phyloP scores from a whole-genome alignment of 306 rosid genomes.

The Sesbania bispinosa region DNA sequence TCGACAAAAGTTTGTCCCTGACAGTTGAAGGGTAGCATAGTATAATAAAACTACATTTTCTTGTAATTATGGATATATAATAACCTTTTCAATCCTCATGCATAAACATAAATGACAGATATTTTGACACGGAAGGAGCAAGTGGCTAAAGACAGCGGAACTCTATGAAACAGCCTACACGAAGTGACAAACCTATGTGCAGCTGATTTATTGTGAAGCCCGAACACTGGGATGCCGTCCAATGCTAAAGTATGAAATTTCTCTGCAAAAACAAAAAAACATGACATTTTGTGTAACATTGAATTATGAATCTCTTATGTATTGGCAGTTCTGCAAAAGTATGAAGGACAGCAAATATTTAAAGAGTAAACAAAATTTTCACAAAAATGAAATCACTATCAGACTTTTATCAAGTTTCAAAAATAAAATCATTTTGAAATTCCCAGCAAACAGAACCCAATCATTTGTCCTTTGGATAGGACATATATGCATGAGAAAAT shows the following conservation, averaged over 20 bases:
- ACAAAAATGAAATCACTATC: too few relatives aligned
- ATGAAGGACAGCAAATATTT: background rate
- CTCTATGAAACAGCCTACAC: too few relatives aligned
- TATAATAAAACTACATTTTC: too few relatives aligned
- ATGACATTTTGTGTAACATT: slow-evolving; percentile 18
- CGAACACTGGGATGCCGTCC: slow-evolving; percentile 85
- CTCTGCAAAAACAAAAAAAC: slow-evolving; percentile 45
- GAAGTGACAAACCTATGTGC: slow-evolving; percentile 96
- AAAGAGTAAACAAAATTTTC: too few relatives aligned
- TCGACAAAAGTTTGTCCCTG: too few relatives aligned
- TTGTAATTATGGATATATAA: too few relatives aligned
- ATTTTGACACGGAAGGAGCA: too few relatives aligned
- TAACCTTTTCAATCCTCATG: too few relatives aligned
- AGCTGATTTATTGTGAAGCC: slow-evolving; percentile 77
- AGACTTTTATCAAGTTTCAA: too few relatives aligned
- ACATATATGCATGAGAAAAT: slow-evolving; percentile 17
- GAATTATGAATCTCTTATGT: background rate
- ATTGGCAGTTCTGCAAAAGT: background rate
- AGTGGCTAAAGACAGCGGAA: too few relatives aligned
- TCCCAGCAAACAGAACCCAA: slow-evolving; percentile 7
- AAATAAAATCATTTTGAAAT: background rate
- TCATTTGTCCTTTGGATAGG: background rate
- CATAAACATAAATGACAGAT: too few relatives aligned
- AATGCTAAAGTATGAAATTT: slow-evolving; percentile 78
- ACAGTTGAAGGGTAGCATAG: too few relatives aligned